Conservation (phyloP, 805 yeast species). For the Candida nemodendra region DNA sequence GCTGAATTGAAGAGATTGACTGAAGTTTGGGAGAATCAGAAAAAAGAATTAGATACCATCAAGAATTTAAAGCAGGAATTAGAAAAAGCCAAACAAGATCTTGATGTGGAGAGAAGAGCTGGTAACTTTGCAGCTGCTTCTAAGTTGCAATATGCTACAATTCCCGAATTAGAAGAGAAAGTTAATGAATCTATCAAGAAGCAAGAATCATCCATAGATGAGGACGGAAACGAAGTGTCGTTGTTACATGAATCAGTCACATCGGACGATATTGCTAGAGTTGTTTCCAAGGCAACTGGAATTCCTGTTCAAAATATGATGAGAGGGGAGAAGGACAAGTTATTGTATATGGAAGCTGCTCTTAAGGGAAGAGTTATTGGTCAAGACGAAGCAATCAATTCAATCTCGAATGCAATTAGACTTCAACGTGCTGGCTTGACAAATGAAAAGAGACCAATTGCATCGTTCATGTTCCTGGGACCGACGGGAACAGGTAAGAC, state of each 20-base stretch:
- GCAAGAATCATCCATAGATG: slow-evolving; percentile 33
- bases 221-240: slow-evolving; percentile 26
- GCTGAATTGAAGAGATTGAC: slow-evolving; percentile 71
- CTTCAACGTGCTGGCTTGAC: slow-evolving; percentile 96
- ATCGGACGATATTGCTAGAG: slow-evolving; percentile 89
- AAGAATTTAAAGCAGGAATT: slow-evolving; percentile 78
- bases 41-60: slow-evolving; percentile 68
- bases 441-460: slow-evolving; percentile 91
- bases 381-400: slow-evolving; percentile 90
- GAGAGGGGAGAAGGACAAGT: slow-evolving; percentile 92
- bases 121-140: slow-evolving; percentile 90
- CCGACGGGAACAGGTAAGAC: slow-evolving; percentile 99
- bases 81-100: slow-evolving; percentile 79
- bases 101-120: slow-evolving; percentile 78
- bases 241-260: slow-evolving; percentile 90
- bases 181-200: slow-evolving; percentile 45
- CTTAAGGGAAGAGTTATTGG: slow-evolving; percentile 82
- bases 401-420: slow-evolving; percentile 92
- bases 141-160: slow-evolving; percentile 79
- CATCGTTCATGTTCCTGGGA: slow-evolving; percentile 93
- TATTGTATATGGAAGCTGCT: slow-evolving; percentile 81
- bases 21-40: slow-evolving; percentile 84
- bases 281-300: slow-evolving; percentile 92
- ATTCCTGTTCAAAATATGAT: slow-evolving; percentile 87
- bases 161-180: slow-evolving; percentile 72